phyloP scores from a whole-genome alignment of 345 rosid genomes.

The Acer yangbiense region DNA sequence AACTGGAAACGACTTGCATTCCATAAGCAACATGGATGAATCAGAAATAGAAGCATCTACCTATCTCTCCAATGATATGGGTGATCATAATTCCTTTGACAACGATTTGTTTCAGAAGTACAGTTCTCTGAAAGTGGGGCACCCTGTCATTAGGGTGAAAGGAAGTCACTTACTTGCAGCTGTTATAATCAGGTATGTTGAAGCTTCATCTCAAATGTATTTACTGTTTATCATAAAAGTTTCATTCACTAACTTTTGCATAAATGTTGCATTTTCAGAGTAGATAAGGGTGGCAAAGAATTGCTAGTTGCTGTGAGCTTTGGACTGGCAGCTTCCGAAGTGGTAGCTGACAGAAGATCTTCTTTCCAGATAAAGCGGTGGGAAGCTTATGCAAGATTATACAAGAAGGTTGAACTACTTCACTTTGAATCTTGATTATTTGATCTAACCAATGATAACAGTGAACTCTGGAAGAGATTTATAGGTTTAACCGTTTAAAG shows the following conservation, averaged over 20 bases:
- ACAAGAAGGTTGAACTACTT: slow-evolving; percentile 54
- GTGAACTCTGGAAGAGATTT: background rate
- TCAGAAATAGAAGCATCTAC: slow-evolving; percentile 44
- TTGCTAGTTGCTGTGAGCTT: slow-evolving; percentile 79
- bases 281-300: slow-evolving; percentile 64
- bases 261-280: slow-evolving; percentile 40
- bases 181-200: slow-evolving; percentile 53
- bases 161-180: slow-evolving; percentile 79
- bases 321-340: slow-evolving; percentile 70
- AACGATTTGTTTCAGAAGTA: slow-evolving; percentile 47
- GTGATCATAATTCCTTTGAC: slow-evolving; percentile 37
- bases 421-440: slow-evolving; percentile 11
- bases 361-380: slow-evolving; percentile 62
- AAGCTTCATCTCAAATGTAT: slow-evolving; percentile 6
- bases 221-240: background rate
- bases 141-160: slow-evolving; percentile 72
- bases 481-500: background rate
- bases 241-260: background rate
- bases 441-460: background rate
- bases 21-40: slow-evolving; percentile 41
- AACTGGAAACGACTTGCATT: slow-evolving; percentile 47
- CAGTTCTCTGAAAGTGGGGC: slow-evolving; percentile 59
- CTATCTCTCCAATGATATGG: slow-evolving; percentile 40
- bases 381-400: slow-evolving; percentile 73
- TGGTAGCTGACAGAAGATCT: slow-evolving; percentile 70